phyloP scores from a whole-genome alignment of 352 stramenopile species.

The Globisporangium recalcitrans region DNA sequence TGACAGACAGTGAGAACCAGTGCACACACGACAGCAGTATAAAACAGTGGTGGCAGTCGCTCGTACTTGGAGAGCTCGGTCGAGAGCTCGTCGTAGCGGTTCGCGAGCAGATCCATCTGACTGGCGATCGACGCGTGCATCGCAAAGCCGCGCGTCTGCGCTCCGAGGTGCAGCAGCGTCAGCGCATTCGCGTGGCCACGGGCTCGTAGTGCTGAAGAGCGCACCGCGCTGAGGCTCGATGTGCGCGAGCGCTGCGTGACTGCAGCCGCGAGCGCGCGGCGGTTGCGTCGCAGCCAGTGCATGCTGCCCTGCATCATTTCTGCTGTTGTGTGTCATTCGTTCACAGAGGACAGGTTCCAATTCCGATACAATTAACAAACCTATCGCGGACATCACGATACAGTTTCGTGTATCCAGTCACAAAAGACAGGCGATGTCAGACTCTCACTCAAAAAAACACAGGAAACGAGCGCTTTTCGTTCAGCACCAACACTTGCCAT shows the following conservation, averaged over 20 bases:
- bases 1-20: slow-evolving; percentile 5
- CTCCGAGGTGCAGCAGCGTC: background rate
- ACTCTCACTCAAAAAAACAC: background rate
- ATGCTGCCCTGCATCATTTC: slow-evolving; percentile 11
- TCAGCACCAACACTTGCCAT: no score
- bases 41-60: background rate
- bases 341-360: background rate
- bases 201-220: background rate
- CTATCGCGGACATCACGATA: background rate
- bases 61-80: slow-evolving; percentile 59
- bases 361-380: no score
- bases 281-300: slow-evolving; percentile 23
- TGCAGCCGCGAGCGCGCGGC: slow-evolving; percentile 12
- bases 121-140: slow-evolving; percentile 68
- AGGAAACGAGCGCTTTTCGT: no score
- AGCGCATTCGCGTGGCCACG: background rate
- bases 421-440: background rate
- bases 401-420: background rate
- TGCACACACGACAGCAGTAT: background rate
- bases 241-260: slow-evolving; percentile 7
- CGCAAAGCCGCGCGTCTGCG: slow-evolving; percentile 34
- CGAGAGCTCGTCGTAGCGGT: slow-evolving; percentile 59
- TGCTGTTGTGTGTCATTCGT: background rate
- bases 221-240: background rate
- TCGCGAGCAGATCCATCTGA: slow-evolving; percentile 61